Base-by-base conservation (phyloP, 1,284 basidiomycete genomes). In the Naganishia liquefaciens region DNA sequence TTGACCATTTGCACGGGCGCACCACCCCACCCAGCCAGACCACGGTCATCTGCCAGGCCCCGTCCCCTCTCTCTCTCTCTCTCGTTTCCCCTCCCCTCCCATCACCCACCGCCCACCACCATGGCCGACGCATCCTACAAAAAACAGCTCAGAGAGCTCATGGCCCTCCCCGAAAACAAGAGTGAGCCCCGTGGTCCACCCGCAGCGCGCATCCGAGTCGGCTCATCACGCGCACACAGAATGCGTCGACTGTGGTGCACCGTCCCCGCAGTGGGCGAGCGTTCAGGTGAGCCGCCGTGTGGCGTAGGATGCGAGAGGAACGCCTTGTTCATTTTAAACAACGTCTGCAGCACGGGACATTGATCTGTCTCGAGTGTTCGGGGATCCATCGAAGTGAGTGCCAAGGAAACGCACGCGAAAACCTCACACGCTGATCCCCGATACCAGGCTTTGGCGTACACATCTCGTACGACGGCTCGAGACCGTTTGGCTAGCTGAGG, bases 221-320 rank as follows among this genome's bases (percentile, higher is more conserved):
- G 57, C 30, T 33, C 13, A 43, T 33, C 15, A n/a, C 52, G 52
- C 46, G 39, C 65, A 21, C 65, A 21, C 58, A 80, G 80, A 81
- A 57, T 94, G 91, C 74, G 83, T 84, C 37, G 91, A 94, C 76
- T 95, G 92, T 73, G 78, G 80, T 17, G 91, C 89, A 66, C 90
- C 90, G 15, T 90, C 90, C 73, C 92, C 91, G 1, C 91, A 94
- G 76, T 95, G 92, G 92, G 90, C 90, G n/a, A 88, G 87, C 46
- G 57, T 60, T n/a, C 57, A 60, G 57, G 57, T 60, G 23, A 23
- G 79, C 91, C 69, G 85, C 86, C 86, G 33, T 37, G 33, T 13
- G 33, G 13, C 88, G n/a, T n/a, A n/a, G n/a, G n/a, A n/a, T n/a
- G n/a, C n/a, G n/a, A n/a, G n/a, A n/a, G n/a, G n/a, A n/a, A n/a